Base-by-base conservation (phyloP, 2,329 filamentous ascomycete genomes). In the Parastagonospora nodorum region DNA sequence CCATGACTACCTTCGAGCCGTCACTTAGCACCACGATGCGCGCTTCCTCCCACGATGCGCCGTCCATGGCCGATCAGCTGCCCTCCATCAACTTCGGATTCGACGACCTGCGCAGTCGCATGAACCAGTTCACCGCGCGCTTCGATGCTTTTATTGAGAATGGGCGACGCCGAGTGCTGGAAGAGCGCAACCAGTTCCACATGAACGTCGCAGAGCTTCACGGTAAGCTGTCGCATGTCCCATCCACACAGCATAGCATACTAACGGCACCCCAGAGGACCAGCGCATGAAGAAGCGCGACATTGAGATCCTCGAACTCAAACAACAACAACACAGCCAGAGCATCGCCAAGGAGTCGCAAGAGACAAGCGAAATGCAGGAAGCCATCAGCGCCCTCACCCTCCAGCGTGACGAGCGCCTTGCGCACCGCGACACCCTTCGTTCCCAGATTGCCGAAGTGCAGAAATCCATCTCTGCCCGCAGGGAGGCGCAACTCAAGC, bases 121-220 rank as follows among this genome's bases (percentile, higher is more conserved):
- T 99, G 94, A 84, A 88, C 46, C 90, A 89, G 57, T 99, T 99
- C 73, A 97, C 89, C 0, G 83, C 85, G 8, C 88, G 86, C 63
- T 99, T 99, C 65, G 94, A 99, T 71, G 86, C 87, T 0, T 97
- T 97, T 64, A 97, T 99, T 57, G 93, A 96, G 68, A 87, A 90
- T 58, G 92, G 92, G 0, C 84, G 93, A 42, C 95, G 95, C 74
- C 85, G 90, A 45, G 90, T 97, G 0, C 74, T 97, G 7, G 92
- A 97, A 67, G 92, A 97, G 78, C 86, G 92, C 68, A 97, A 97
- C 68, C 88, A 95, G 55, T 99, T 97, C 70, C 89, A 89, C 58
- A 88, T 94, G 78, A 95, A 89, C 66, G 79, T 97, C 19, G 88
- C 91, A 39, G 94, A 97, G 74, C 77, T 96, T 31, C 88, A 96